Percentiles rank a stretch among this genome's conserved stretches.
Conservation (phyloP, 23 red algal genomes). For the Gracilaria vermiculophylla region DNA sequence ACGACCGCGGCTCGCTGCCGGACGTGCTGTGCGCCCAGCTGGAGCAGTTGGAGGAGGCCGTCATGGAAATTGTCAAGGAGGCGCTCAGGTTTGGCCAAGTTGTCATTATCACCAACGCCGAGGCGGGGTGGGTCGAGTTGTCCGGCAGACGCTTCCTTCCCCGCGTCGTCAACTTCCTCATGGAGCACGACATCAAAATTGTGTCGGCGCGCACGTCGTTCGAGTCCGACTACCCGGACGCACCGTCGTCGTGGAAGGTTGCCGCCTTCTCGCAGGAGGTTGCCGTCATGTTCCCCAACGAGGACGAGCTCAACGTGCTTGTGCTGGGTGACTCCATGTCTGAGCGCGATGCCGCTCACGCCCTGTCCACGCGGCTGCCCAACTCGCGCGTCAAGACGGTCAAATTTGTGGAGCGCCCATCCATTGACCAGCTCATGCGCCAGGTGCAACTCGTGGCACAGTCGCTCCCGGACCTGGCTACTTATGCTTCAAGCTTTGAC, state of each 20-base stretch:
- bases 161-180: slow-evolving; percentile 61
- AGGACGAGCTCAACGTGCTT: slow-evolving; percentile 82
- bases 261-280: slow-evolving; percentile 88
- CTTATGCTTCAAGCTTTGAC: slow-evolving; percentile 53
- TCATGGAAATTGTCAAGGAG: slow-evolving; percentile 72
- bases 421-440: slow-evolving; percentile 79
- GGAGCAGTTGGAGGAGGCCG: slow-evolving; percentile 44
- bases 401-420: slow-evolving; percentile 93
- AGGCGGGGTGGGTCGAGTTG: slow-evolving; percentile 95
- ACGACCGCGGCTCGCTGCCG: slow-evolving; percentile 29
- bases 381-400: slow-evolving; percentile 88
- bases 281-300: slow-evolving; percentile 63
- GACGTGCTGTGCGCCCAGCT: slow-evolving; percentile 5
- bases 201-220: slow-evolving; percentile 89
- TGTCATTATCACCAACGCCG: slow-evolving; percentile 93
- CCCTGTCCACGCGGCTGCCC: slow-evolving; percentile 52
- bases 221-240: slow-evolving; percentile 82
- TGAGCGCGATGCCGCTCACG: slow-evolving; percentile 93
- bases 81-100: slow-evolving; percentile 82
- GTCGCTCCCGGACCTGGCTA: slow-evolving; percentile 58
- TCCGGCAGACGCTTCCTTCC: slow-evolving; percentile 85
- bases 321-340: slow-evolving; percentile 90
- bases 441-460: slow-evolving; percentile 80
- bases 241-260: slow-evolving; percentile 91
- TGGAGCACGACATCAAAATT: slow-evolving; percentile 64